Percentiles rank a stretch among this genome's conserved stretches.
Evolutionary conservation across 768 basidiomycete species (phyloP).

Genomic region (Tephrocybe sp.): DNA sequence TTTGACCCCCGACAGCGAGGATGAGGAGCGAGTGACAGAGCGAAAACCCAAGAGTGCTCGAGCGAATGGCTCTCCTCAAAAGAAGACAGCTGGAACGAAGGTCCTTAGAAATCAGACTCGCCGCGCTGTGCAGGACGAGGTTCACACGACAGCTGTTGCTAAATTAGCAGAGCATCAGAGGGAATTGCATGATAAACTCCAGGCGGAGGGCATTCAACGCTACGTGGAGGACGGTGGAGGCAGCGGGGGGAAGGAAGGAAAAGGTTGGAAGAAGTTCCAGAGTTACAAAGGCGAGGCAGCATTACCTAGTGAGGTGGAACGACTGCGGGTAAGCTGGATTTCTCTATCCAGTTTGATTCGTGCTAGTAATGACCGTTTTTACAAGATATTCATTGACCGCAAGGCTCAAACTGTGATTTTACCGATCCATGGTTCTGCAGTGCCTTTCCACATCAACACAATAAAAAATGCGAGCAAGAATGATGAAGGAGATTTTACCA

Average conservation of each 20-base stretch:
- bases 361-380: background rate
- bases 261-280: slow-evolving; percentile 93
- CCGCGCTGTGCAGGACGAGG: slow-evolving; percentile 81
- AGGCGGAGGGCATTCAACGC: slow-evolving; percentile 75
- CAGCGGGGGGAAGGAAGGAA: slow-evolving; percentile 77
- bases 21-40: slow-evolving; percentile 53
- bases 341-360: background rate
- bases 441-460: slow-evolving; percentile 97
- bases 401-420: slow-evolving; percentile 87
- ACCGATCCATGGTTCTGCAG: slow-evolving; percentile 93
- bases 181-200: slow-evolving; percentile 74
- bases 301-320: slow-evolving; percentile 80
- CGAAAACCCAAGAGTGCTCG: slow-evolving; percentile 51
- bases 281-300: slow-evolving; percentile 95
- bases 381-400: slow-evolving; percentile 86
- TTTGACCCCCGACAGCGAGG: slow-evolving; percentile 60
- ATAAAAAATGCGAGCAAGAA: slow-evolving; percentile 98
- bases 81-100: slow-evolving; percentile 77
- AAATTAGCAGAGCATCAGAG: slow-evolving; percentile 86
- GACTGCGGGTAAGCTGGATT: slow-evolving; percentile 59
- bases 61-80: slow-evolving; percentile 65
- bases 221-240: slow-evolving; percentile 83
- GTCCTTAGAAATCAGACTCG: slow-evolving; percentile 90
- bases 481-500: slow-evolving; percentile 94
- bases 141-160: slow-evolving; percentile 71